Evolutionary conservation across 495 filamentous ascomycete genomes (phyloP), one percentile per base, ranked within the genome.

Genomic region (Talaromyces adpressus): DNA sequence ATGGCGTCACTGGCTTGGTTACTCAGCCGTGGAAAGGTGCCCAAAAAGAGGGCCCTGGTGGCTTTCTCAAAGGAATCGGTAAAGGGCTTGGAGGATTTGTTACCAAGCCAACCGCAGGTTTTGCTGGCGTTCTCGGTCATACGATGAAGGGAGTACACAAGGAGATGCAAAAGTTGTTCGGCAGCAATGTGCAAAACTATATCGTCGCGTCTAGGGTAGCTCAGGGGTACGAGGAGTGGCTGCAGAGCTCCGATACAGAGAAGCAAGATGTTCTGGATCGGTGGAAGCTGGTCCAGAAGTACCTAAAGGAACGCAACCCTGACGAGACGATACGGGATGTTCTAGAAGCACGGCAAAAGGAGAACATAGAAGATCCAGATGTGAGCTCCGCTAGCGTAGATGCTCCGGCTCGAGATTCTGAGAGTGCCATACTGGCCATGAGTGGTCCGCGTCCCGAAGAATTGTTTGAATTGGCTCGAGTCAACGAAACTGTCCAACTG

Each of bases 141-240:
- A 82, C 88, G 2, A 84, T 91, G 75, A 84, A 87, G 63, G 91
- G 91, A 1, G 75, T 93, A 3, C 87, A 91, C 72, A 88, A 88
- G 56, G 86, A 91, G 66, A 77, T 92, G 23, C 82, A 86, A 36
- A 87, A 83, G 32, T 67, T 81, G 29, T 82, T 90, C 63, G 82
- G 85, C 18, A 79, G 79, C 27, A 87, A 81, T 61, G 84, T 86
- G 52, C 75, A 85, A 16, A 89, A 86, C 64, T 90, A 91, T 59
- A 90, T 93, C 58, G 79, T 91, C 34, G 81, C 88, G 1, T 84
- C 89, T 23, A 81, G 91, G 18, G 45, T 49, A 20, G 45, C 45
- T 20, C 45, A 4, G 88, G 89, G 29, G 72, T 84, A n/a, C 89
- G 93, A 70, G 91, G 91, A 4, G 81, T 85, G 53, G 82, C 87